phyloP scores from a whole-genome alignment of 139 green algal genomes.

The Coelastrella sp. region DNA sequence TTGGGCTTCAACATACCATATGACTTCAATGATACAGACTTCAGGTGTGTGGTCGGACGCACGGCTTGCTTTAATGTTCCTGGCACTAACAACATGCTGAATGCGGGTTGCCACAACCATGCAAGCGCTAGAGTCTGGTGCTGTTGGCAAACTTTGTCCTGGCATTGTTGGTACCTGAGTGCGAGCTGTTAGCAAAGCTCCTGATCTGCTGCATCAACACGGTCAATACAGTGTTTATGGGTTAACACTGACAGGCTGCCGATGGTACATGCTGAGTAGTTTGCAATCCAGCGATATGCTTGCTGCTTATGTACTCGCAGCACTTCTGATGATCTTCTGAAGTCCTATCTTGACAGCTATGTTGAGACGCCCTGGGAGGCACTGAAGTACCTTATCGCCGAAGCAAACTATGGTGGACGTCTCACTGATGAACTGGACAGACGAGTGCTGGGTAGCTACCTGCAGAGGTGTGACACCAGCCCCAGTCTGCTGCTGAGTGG shows the following conservation, averaged over 20 bases:
- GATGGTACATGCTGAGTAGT: too few relatives aligned
- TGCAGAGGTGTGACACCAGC: constrained; percentile 67
- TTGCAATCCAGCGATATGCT: neutral
- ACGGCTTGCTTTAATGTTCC: too few relatives aligned
- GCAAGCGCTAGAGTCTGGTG: too few relatives aligned
- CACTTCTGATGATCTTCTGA: constrained; percentile 87
- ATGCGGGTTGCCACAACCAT: too few relatives aligned
- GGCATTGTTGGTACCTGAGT: neutral
- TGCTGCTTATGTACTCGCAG: constrained; percentile 21
- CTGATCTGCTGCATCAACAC: neutral
- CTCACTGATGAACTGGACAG: constrained; percentile 87
- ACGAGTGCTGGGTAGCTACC: constrained; percentile 70
- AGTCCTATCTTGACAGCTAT: constrained; percentile 90
- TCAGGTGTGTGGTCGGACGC: constrained; percentile 56
- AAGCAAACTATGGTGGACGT: constrained; percentile 87
- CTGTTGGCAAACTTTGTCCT: too few relatives aligned
- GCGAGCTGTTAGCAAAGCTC: neutral
- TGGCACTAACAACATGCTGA: too few relatives aligned
- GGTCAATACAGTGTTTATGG: too few relatives aligned
- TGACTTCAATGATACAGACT: constrained; percentile 96
- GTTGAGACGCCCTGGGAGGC: constrained; percentile 84
- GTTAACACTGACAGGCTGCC: too few relatives aligned
- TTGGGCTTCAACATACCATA: constrained; percentile 94
- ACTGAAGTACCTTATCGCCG: constrained; percentile 90
- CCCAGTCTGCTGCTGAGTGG: too few relatives aligned